phyloP scores from a whole-genome alignment of 768 basidiomycete genomes.

The Pleurotus salmoneostramineus region DNA sequence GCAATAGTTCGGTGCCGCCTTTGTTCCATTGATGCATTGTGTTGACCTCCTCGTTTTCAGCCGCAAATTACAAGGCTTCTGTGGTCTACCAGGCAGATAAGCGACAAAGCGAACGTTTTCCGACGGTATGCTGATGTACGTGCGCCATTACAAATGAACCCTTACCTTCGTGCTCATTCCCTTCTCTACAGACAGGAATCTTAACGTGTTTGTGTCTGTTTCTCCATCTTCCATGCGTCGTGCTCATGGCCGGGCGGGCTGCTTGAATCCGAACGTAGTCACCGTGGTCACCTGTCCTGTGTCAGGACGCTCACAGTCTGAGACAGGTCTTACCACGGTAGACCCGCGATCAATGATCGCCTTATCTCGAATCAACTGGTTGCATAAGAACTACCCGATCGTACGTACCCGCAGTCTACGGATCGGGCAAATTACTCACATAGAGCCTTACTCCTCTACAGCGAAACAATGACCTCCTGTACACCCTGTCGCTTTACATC shows the following conservation, averaged over 20 bases:
- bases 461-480: conserved; percentile 27
- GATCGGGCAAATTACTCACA: not conserved
- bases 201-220: conserved; percentile 27
- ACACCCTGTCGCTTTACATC: conserved; percentile 26
- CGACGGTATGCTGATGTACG: conserved; percentile 48
- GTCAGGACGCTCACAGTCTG: conserved; percentile 14
- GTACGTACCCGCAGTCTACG: conserved; percentile 13
- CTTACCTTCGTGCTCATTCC: not conserved
- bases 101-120: conserved; percentile 27
- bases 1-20: conserved; percentile 32
- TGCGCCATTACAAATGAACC: conserved; percentile 6
- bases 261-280: not conserved
- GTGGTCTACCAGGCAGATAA: conserved; percentile 36
- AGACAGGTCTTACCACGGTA: not conserved
- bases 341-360: conserved; percentile 34
- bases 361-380: conserved; percentile 31
- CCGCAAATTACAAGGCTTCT: conserved; percentile 43
- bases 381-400: conserved; percentile 34
- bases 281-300: conserved; percentile 33
- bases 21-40: not conserved
- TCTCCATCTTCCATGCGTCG: too few species aligned
- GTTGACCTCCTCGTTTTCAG: conserved; percentile 17
- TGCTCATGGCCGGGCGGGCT: not conserved
- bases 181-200: conserved; percentile 32
- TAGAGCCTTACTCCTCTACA: too few species aligned